These are phyloP conservation scores for Rhizophagus prolifer DNA, from an alignment of 192 early-diverging fungal species.

Conservation along the genomic window DNA sequence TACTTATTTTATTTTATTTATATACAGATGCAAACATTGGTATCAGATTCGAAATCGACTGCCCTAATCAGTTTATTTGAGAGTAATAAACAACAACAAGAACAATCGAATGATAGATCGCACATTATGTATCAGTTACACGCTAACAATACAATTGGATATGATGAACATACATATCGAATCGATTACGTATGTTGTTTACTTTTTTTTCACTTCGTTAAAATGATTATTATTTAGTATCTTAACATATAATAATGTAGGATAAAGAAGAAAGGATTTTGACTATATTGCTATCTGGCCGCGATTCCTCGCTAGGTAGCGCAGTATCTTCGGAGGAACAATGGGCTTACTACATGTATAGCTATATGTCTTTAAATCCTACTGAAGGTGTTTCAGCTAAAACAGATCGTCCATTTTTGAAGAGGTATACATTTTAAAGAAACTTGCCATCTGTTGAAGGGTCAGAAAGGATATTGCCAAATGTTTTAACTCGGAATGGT, in stretches of 20 bases:
- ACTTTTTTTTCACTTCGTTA: neutral
- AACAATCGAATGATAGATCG: slow-evolving; percentile 55
- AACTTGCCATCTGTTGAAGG: slow-evolving; percentile 30
- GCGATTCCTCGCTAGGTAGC: slow-evolving; percentile 82
- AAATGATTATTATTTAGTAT: neutral
- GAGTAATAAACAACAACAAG: slow-evolving; percentile 46
- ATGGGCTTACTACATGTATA: slow-evolving; percentile 94
- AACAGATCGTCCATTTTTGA: slow-evolving; percentile 72
- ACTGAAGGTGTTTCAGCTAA: slow-evolving; percentile 72
- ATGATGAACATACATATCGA: slow-evolving; percentile 78
- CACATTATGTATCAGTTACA: slow-evolving; percentile 74
- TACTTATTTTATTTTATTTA: slow-evolving; percentile 3
- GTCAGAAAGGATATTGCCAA: slow-evolving; percentile 44
- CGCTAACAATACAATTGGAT: slow-evolving; percentile 64
- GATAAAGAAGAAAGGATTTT: slow-evolving; percentile 59
- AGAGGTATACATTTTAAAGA: slow-evolving; percentile 45
- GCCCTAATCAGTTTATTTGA: slow-evolving; percentile 69
- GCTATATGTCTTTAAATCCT: slow-evolving; percentile 84
- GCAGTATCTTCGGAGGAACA: slow-evolving; percentile 85
- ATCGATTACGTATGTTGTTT: slow-evolving; percentile 72
- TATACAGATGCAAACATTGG: neutral
- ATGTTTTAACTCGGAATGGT: slow-evolving; percentile 70
- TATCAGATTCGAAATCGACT: slow-evolving; percentile 58
- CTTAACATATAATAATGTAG: slow-evolving; percentile 22
- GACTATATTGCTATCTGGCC: slow-evolving; percentile 82